phyloP scores from a whole-genome alignment of 1,284 basidiomycete species.

The Heterobasidion irregulare region DNA sequence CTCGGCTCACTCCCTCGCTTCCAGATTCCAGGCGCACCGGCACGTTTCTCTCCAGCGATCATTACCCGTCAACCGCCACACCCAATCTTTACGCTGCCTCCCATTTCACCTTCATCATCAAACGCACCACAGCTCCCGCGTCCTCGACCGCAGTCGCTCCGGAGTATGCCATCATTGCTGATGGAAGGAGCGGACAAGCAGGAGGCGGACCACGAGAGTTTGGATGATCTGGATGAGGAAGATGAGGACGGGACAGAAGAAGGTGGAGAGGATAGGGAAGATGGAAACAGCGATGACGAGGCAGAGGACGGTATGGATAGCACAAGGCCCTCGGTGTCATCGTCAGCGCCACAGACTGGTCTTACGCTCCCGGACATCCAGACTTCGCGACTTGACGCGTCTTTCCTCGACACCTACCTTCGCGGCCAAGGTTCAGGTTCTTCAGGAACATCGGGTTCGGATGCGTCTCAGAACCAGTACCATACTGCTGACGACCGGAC shows the following conservation, averaged over 20 bases:
- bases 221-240: conserved; percentile 29
- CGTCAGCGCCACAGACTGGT: not conserved
- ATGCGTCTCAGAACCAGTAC: not conserved
- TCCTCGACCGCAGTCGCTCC: conserved; percentile 22
- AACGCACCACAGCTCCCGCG: conserved; percentile 13
- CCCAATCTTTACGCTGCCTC: conserved; percentile 41
- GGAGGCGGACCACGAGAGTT: conserved; percentile 30
- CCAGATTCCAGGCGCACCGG: conserved; percentile 22
- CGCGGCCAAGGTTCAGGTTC: not conserved
- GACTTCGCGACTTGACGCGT: conserved; percentile 9
- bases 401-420: conserved; percentile 5
- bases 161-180: conserved; percentile 41
- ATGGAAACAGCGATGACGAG: conserved; percentile 13
- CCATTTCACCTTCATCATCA: conserved; percentile 23
- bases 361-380: conserved; percentile 12
- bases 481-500: conserved; percentile 5
- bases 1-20: conserved; percentile 1
- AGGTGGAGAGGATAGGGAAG: conserved; percentile 17
- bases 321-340: not conserved
- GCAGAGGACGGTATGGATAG: conserved; percentile 14
- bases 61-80: conserved; percentile 40
- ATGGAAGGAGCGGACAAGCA: conserved; percentile 30
- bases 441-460: not conserved
- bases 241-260: conserved; percentile 29
- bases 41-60: conserved; percentile 42